These are phyloP conservation scores for Solanum medicagineum DNA, from an alignment of 257 asterid genomes.

Conservation along the genomic window DNA sequence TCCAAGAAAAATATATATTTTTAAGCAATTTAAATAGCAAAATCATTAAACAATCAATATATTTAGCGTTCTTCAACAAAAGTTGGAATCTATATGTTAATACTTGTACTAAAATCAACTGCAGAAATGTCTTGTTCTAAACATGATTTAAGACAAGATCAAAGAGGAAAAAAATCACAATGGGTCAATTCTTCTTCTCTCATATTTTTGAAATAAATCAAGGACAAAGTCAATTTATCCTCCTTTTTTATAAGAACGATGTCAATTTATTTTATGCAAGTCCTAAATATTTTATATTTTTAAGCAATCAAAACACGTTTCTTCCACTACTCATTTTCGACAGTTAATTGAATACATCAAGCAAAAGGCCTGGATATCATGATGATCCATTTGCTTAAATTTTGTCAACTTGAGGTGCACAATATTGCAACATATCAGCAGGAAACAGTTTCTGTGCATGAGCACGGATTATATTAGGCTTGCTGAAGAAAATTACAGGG, in stretches of 20 bases:
- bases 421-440: neutral
- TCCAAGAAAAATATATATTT: neutral
- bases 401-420: neutral
- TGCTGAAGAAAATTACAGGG: neutral
- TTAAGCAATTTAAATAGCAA: neutral
- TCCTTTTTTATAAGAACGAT: too few species aligned
- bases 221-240: neutral
- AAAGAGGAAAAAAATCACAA: neutral
- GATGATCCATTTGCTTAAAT: neutral
- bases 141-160: neutral
- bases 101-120: neutral
- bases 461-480: neutral
- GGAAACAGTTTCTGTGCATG: neutral
- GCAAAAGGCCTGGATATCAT: neutral
- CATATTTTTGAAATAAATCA: neutral
- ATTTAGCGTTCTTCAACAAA: neutral
- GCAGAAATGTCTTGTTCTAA: neutral
- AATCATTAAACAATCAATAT: neutral
- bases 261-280: neutral
- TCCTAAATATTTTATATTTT: neutral
- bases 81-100: neutral
- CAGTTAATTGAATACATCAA: neutral
- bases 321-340: neutral
- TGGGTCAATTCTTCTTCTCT: neutral
- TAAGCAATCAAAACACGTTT: neutral